Evolutionary conservation across 2,329 filamentous ascomycete genomes (phyloP).

Genomic region (Scytalidium lignicola): DNA sequence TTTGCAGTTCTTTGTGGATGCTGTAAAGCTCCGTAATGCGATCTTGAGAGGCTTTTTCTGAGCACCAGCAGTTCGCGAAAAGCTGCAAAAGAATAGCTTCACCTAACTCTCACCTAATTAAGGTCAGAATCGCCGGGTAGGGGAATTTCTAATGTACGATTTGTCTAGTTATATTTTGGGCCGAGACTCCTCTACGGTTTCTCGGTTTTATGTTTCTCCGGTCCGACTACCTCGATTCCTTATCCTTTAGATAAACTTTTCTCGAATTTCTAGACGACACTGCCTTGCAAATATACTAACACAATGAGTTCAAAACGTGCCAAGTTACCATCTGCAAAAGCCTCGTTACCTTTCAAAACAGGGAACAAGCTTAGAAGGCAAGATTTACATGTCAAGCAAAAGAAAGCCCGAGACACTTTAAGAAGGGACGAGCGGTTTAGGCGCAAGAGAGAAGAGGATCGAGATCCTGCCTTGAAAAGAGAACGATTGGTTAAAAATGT

Average conservation of each 20-base stretch:
- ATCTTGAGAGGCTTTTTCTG: not conserved
- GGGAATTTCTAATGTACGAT: slow-evolving; percentile 1
- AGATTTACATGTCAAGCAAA: slow-evolving; percentile 72
- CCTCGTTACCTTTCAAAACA: slow-evolving; percentile 46
- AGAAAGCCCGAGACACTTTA: slow-evolving; percentile 67
- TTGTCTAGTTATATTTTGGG: too few species aligned
- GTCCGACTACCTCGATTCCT: slow-evolving; percentile 8
- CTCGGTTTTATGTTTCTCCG: slow-evolving; percentile 1
- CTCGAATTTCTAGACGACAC: not conserved
- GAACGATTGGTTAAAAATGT: slow-evolving; percentile 73
- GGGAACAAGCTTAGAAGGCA: slow-evolving; percentile 78
- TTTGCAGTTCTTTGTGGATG: too few species aligned
- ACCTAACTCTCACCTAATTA: slow-evolving; percentile 21
- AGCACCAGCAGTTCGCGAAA: slow-evolving; percentile 29
- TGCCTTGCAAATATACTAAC: slow-evolving; percentile 8
- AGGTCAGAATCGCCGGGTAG: slow-evolving; percentile 13
- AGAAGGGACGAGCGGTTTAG: slow-evolving; percentile 73
- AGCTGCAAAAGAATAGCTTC: slow-evolving; percentile 35
- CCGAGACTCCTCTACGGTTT: too few species aligned
- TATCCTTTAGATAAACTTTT: not conserved
- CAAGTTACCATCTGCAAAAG: slow-evolving; percentile 36
- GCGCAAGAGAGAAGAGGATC: slow-evolving; percentile 78
- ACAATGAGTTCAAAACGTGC: slow-evolving; percentile 45
- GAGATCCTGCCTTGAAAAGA: slow-evolving; percentile 69
- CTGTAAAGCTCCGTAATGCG: too few species aligned